phyloP scores from a whole-genome alignment of 805 yeast species.

The Candida morakotiae region DNA sequence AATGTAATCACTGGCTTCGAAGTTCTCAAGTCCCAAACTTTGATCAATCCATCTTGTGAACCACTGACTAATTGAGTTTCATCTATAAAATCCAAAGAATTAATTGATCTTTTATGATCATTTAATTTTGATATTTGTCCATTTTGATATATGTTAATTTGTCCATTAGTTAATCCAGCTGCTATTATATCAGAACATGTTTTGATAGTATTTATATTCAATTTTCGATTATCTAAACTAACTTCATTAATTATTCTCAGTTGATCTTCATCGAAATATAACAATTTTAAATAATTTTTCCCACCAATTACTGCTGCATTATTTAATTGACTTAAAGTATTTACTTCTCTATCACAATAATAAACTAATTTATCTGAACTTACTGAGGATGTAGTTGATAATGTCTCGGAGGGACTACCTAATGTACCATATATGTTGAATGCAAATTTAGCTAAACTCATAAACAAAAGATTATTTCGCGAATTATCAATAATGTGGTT shows the following conservation, averaged over 20 bases:
- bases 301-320: conserved; percentile 41
- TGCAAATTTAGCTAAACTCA: conserved; percentile 43
- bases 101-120: conserved; percentile 40
- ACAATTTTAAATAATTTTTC: conserved; percentile 33
- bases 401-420: conserved; percentile 10
- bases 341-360: conserved; percentile 24
- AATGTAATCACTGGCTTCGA: conserved; percentile 49
- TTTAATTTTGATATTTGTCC: conserved; percentile 30
- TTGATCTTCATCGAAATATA: conserved; percentile 30
- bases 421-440: conserved; percentile 52
- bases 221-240: conserved; percentile 25
- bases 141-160: conserved; percentile 27
- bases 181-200: conserved; percentile 30
- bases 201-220: conserved; percentile 38
- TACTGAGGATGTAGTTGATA: conserved; percentile 15
- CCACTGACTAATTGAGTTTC: conserved; percentile 42
- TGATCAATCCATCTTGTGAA: conserved; percentile 76
- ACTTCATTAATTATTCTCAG: conserved; percentile 28
- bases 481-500: too few species aligned
- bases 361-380: conserved; percentile 16
- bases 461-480: neutral
- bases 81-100: conserved; percentile 35
- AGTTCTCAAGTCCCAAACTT: conserved; percentile 67
- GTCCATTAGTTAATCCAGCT: conserved; percentile 38
- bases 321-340: conserved; percentile 20